phyloP scores from a whole-genome alignment of 2,329 filamentous ascomycete species.

The Aureobasidium uvarum region DNA sequence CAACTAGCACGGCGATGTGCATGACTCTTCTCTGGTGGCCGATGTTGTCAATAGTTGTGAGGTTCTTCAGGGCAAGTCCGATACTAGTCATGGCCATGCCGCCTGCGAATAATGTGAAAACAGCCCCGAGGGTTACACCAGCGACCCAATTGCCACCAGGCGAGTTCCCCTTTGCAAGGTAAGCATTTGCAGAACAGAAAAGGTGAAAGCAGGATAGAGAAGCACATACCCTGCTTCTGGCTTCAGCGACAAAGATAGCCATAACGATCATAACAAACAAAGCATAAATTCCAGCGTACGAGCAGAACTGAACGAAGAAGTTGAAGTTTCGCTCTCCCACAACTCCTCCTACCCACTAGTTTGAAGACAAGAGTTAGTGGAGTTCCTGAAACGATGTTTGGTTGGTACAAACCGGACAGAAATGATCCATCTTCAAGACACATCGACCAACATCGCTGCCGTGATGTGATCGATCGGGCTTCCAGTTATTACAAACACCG shows the following conservation, averaged over 20 bases:
- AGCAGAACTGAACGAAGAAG: conserved; percentile 85
- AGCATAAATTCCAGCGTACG: conserved; percentile 69
- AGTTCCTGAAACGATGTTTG: neutral
- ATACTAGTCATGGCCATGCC: conserved; percentile 74
- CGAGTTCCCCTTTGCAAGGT: neutral
- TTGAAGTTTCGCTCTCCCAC: conserved; percentile 85
- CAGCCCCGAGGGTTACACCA: conserved; percentile 61
- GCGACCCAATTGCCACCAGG: conserved; percentile 64
- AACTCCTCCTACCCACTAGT: conserved; percentile 72
- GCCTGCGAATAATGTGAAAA: conserved; percentile 78
- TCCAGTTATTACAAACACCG: conserved; percentile 78
- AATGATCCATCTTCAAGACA: conserved; percentile 89
- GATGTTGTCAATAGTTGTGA: conserved; percentile 81
- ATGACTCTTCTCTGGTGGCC: conserved; percentile 60
- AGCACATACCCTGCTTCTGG: conserved; percentile 47
- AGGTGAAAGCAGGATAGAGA: neutral
- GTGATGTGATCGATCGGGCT: conserved; percentile 84
- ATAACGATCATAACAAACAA: conserved; percentile 61
- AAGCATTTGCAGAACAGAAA: neutral
- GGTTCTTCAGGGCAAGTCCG: conserved; percentile 68
- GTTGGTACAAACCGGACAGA: conserved; percentile 60
- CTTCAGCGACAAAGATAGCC: conserved; percentile 62
- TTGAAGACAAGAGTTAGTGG: neutral
- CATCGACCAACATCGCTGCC: conserved; percentile 79
- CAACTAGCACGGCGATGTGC: conserved; percentile 72